phyloP scores from a whole-genome alignment of 129 eudicot genomes.

The Erigeron canadensis region DNA sequence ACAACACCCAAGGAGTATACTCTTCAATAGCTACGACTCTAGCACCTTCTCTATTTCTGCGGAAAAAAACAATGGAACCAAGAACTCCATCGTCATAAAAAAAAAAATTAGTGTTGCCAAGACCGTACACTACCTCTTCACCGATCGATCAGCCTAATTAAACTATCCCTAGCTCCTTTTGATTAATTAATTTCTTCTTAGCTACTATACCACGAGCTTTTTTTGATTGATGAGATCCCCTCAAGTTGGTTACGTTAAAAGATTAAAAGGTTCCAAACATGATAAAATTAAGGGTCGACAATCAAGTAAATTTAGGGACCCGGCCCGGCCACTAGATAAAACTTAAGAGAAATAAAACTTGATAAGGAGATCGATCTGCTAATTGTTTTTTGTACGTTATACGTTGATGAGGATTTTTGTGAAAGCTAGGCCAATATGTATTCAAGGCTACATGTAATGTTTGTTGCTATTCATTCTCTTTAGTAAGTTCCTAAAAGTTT shows the following conservation, averaged over 20 bases:
- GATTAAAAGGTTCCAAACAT: too few relatives aligned
- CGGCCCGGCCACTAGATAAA: too few relatives aligned
- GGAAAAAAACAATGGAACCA: constrained; percentile 25
- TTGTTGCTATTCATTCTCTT: background rate
- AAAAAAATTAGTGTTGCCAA: constrained; percentile 40
- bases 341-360: too few relatives aligned
- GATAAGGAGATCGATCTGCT: too few relatives aligned
- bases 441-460: constrained; percentile 15
- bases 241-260: too few relatives aligned
- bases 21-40: constrained; percentile 57
- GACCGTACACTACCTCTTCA: constrained; percentile 38
- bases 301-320: too few relatives aligned
- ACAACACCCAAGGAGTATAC: constrained; percentile 39
- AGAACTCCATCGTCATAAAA: constrained; percentile 21
- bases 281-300: too few relatives aligned
- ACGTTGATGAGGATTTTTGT: background rate
- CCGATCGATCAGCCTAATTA: constrained; percentile 45
- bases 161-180: constrained; percentile 40
- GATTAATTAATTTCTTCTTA: constrained; percentile 18
- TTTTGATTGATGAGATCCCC: background rate
- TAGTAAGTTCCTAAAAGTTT: background rate
- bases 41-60: constrained; percentile 42
- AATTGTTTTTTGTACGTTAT: too few relatives aligned
- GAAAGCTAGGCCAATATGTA: constrained; percentile 10
- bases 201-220: constrained; percentile 4